Conservation (phyloP, 2,329 filamentous ascomycete species). For the Stromatinia cepivora region DNA sequence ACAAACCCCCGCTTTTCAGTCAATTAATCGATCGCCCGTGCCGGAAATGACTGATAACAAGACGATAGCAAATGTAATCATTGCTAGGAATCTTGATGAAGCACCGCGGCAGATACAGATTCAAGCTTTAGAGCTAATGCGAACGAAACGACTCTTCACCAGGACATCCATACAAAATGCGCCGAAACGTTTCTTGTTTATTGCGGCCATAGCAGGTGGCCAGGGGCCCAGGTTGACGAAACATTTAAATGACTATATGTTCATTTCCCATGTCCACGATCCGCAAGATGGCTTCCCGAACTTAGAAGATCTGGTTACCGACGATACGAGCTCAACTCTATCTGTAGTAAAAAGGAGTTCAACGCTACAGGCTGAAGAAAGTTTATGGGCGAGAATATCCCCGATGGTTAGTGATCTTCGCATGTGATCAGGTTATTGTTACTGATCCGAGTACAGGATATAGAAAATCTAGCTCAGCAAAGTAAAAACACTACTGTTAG, state of each 20-base stretch:
- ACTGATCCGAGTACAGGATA: slow-evolving; percentile 34
- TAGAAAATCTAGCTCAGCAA: slow-evolving; percentile 46
- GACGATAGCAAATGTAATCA: slow-evolving; percentile 76
- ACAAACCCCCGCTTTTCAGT: slow-evolving; percentile 35
- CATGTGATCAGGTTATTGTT: background rate
- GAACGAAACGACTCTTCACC: slow-evolving; percentile 75
- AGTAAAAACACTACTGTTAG: slow-evolving; percentile 62
- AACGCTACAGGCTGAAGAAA: slow-evolving; percentile 24
- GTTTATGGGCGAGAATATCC: slow-evolving; percentile 35
- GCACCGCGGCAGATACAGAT: slow-evolving; percentile 78
- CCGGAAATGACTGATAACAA: slow-evolving; percentile 47
- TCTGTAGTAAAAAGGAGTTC: slow-evolving; percentile 40
- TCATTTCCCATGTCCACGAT: slow-evolving; percentile 84
- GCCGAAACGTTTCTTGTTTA: slow-evolving; percentile 76
- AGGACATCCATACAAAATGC: slow-evolving; percentile 71
- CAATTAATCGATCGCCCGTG: slow-evolving; percentile 38
- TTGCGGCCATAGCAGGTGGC: slow-evolving; percentile 65
- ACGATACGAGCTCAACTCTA: slow-evolving; percentile 38
- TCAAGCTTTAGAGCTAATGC: slow-evolving; percentile 75
- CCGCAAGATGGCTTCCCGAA: slow-evolving; percentile 71
- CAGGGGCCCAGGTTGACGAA: slow-evolving; percentile 52
- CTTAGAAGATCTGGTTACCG: slow-evolving; percentile 59
- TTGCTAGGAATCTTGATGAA: slow-evolving; percentile 76
- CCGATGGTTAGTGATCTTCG: slow-evolving; percentile 28
- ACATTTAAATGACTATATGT: slow-evolving; percentile 78